Evolutionary conservation across 2,329 filamentous ascomycete genomes (phyloP), one percentile per base, ranked within the genome.

Genomic region (Simplicillium sp.): DNA sequence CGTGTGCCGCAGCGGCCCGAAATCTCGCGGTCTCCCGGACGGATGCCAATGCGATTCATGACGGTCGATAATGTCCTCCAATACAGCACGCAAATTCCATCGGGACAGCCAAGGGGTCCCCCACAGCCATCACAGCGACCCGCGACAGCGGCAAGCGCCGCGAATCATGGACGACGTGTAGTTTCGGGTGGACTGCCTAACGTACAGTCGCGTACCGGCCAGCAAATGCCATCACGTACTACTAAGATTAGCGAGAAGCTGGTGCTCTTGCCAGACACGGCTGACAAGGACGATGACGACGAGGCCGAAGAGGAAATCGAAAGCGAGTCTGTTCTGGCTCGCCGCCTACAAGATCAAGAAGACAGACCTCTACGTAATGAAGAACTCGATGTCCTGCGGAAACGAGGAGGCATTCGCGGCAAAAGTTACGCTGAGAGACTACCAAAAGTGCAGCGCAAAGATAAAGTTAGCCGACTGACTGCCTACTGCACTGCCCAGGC

Each of bases 161-260:
- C 42, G 2, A 17, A 39, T 1, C 47, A 46, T 3, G 42, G 39
- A 29, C 54, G 61, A n/a, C 52, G 60, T 8, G 48, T 56, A 29
- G 45, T 54, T 11, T 52, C 58, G 6, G 62, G 65, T 11, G 64
- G 64, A 11, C 57, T 70, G 31, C 65, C 68, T 20, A 60, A 59
- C 48, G 43, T 55, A 4, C 60, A 59, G 17, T 63, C 62, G 18
- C 64, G 71, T 4, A 66, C 67, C 39, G 73, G 72, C 46, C 72
- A 77, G 42, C 73, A 70, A 35, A 65, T 96, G 49, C 92, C 90
- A 1, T 83, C 87, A 6, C 77, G 92, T 40, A 94, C 88, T 31
- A 94, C 87, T 20, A 96, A 97, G 61, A 83, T 94, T 48, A 95
- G 87, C 60, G 87, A 97, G 67, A 97, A 97, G 64, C 71, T 98